phyloP scores from a whole-genome alignment of 2,329 filamentous ascomycete species.

The Aspergillus clavatus region DNA sequence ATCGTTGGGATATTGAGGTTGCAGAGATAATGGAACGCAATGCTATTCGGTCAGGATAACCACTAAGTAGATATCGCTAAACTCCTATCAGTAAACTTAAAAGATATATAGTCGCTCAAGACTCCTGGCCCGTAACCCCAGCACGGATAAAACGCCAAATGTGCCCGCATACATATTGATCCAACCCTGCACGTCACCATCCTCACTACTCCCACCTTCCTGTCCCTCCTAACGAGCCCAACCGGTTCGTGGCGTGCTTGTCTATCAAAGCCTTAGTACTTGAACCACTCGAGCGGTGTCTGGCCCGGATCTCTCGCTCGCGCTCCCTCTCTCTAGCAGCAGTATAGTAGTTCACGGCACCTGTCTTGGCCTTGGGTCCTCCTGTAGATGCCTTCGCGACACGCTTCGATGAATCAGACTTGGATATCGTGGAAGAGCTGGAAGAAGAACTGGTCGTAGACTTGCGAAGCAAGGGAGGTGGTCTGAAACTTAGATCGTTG shows the following conservation, averaged over 20 bases:
- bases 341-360: conserved; percentile 53
- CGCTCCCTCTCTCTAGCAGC: conserved; percentile 56
- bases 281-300: conserved; percentile 41
- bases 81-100: background rate
- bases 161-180: background rate
- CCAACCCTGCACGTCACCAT: background rate
- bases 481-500: conserved; percentile 30
- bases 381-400: conserved; percentile 32
- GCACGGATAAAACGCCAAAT: background rate
- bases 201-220: conserved; percentile 40
- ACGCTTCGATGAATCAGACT: conserved; percentile 20
- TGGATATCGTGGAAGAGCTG: conserved; percentile 21
- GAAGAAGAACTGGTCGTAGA: conserved; percentile 28
- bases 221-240: conserved; percentile 32
- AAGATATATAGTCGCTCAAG: background rate
- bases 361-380: conserved; percentile 52
- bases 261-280: conserved; percentile 35
- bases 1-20: background rate
- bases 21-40: background rate
- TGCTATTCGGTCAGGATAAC: background rate
- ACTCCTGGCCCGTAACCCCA: background rate
- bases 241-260: conserved; percentile 36
- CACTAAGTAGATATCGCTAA: background rate
- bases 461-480: conserved; percentile 28
- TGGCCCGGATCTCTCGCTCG: conserved; percentile 49